phyloP scores from a whole-genome alignment of 2,329 filamentous ascomycete genomes.

The Chaetomiaceae sp. region DNA sequence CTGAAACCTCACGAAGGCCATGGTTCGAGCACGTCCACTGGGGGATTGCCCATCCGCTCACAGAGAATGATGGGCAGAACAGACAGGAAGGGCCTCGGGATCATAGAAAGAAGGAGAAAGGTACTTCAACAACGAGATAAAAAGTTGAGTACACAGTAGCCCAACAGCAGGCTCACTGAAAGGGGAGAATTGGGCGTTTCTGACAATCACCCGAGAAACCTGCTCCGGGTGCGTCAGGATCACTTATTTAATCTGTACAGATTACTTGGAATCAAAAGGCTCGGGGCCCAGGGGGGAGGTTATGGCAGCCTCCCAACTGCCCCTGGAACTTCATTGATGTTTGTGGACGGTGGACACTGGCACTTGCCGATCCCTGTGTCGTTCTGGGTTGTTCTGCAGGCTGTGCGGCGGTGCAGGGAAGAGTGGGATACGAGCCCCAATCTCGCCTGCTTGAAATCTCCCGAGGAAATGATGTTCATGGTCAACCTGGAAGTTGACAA shows the following conservation, averaged over 20 bases:
- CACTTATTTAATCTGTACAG: too few species aligned
- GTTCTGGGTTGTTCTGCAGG: background rate
- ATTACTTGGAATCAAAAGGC: background rate
- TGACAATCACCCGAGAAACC: background rate
- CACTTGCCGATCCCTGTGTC: slow-evolving; percentile 1
- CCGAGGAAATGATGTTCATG: background rate
- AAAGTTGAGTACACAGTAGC: too few species aligned
- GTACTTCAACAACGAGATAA: too few species aligned
- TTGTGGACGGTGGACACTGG: background rate
- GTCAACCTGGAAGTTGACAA: too few species aligned
- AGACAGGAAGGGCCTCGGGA: background rate
- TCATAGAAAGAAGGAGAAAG: background rate
- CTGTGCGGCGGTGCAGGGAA: background rate
- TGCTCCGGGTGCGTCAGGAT: background rate
- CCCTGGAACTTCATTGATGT: too few species aligned
- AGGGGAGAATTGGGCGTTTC: too few species aligned
- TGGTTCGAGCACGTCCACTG: slow-evolving; percentile 7
- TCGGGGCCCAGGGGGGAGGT: too few species aligned
- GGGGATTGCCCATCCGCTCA: slow-evolving; percentile 13
- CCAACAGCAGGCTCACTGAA: too few species aligned
- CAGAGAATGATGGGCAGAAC: background rate
- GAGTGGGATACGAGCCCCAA: background rate
- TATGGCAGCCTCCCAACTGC: too few species aligned
- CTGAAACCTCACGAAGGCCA: slow-evolving; percentile 20
- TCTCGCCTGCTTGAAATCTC: slow-evolving; percentile 1